These are phyloP conservation scores for Ceratobasidium sp. DNA, from an alignment of 1,284 basidiomycete genomes.

Conservation along the genomic window DNA sequence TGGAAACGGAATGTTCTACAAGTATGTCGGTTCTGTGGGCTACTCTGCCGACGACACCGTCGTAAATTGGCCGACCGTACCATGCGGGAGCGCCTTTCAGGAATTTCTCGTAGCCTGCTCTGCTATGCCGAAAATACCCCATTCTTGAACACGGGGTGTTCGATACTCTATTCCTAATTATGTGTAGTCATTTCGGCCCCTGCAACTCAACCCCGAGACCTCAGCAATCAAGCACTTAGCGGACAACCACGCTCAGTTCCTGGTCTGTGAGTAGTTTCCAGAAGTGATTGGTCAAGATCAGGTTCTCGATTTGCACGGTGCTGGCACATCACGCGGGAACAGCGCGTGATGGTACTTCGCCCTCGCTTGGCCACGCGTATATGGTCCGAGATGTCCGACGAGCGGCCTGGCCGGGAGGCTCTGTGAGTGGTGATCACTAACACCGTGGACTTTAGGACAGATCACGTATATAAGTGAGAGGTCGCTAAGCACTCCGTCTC, in stretches of 20 bases:
- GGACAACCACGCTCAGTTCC: not conserved
- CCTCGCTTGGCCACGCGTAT: conserved; percentile 15
- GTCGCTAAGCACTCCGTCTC: not conserved
- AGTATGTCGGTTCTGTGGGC: not conserved
- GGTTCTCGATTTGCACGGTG: conserved; percentile 3
- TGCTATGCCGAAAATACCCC: conserved; percentile 10
- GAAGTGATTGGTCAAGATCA: conserved; percentile 2
- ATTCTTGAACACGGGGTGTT: not conserved
- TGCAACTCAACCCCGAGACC: not conserved
- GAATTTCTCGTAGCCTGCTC: conserved; percentile 13
- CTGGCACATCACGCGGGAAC: conserved; percentile 6
- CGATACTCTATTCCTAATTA: not conserved
- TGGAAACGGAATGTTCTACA: conserved; percentile 14
- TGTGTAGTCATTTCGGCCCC: not conserved
- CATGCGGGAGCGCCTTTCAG: not conserved
- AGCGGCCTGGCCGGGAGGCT: conserved; percentile 6
- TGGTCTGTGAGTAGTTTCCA: not conserved
- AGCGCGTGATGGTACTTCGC: conserved; percentile 8
- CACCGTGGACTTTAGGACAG: not conserved
- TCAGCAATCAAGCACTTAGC: conserved; percentile 8
- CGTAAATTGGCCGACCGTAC: not conserved
- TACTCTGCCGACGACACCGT: not conserved
- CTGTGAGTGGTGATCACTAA: not conserved
- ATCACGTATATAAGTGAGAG: not conserved
- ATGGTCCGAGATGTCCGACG: conserved; percentile 13